A percentile compares a stretch with the other conserved stretches of the same genome.
Conservation (phyloP, 106 monocot genomes). For the Amphibolis antarctica region DNA sequence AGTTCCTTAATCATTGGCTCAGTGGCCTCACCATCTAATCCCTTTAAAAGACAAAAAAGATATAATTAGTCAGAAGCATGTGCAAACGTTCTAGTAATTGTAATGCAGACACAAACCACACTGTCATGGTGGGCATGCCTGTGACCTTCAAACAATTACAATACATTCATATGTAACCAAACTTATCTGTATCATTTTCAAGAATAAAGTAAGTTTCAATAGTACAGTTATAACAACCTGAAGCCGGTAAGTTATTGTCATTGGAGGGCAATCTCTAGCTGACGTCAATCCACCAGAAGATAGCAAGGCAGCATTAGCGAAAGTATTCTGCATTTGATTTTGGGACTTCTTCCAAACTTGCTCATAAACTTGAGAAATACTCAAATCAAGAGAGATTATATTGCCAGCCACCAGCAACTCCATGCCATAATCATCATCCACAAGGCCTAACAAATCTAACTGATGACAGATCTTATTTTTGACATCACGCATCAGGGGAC, state of each 20-base stretch:
- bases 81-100: background rate
- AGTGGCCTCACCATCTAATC: conserved; percentile 98
- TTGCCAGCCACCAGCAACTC: conserved; percentile 93
- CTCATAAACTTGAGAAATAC: conserved; percentile 94
- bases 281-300: conserved; percentile 45
- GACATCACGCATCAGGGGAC: conserved; percentile 90
- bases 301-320: conserved; percentile 31
- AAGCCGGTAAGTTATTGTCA: conserved; percentile 94
- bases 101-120: too few species aligned
- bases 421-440: conserved; percentile 98
- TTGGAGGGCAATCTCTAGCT: conserved; percentile 65
- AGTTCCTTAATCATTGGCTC: conserved; percentile 99
- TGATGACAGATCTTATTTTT: conserved; percentile 99
- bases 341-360: conserved; percentile 96
- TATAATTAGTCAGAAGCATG: background rate
- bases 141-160: too few species aligned
- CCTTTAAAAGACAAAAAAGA: conserved; percentile 25
- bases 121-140: too few species aligned
- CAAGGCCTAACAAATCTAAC: conserved; percentile 73
- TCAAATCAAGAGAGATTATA: conserved; percentile 94
- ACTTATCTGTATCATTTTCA: background rate
- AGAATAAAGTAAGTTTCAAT: background rate
- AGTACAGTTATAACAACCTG: conserved; percentile 40
- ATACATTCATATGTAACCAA: too few species aligned
- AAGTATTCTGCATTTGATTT: conserved; percentile 46